Evolutionary conservation across 352 stramenopile species (phyloP).

Genomic region (Elongisporangium anandrum): DNA sequence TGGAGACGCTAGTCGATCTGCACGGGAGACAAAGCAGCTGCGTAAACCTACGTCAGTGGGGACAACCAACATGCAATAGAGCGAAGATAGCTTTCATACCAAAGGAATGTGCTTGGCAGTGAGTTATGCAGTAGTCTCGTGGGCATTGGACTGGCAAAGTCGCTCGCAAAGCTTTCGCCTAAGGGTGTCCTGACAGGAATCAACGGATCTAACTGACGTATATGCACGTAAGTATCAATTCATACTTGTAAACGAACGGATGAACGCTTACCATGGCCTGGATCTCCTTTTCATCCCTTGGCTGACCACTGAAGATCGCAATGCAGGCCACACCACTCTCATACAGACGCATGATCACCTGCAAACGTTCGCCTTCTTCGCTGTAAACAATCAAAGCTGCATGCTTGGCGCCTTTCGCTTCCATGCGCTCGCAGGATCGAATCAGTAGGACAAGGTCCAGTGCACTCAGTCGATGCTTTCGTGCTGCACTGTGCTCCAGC

Average conservation of each 20-base stretch:
- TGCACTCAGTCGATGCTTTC: background rate
- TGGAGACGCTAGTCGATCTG: constrained; percentile 19
- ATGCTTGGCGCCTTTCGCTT: background rate
- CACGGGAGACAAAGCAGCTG: constrained; percentile 28
- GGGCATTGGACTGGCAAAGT: background rate
- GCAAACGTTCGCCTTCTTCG: background rate
- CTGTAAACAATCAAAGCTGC: background rate
- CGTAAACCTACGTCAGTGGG: background rate
- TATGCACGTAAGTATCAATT: background rate
- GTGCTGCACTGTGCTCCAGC: constrained; percentile 7
- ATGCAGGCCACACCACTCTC: background rate
- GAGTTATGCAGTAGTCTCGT: background rate
- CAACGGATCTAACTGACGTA: background rate
- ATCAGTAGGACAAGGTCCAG: background rate
- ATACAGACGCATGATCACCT: background rate
- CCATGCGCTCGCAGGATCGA: background rate
- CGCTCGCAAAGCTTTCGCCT: background rate
- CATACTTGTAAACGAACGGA: too few species aligned
- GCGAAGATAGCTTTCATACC: constrained; percentile 10
- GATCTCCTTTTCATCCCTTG: constrained; percentile 4
- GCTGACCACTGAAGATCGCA: background rate
- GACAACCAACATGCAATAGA: background rate
- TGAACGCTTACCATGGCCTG: constrained; percentile 4
- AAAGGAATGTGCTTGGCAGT: constrained; percentile 18
- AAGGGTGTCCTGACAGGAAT: background rate